Base-by-base conservation (phyloP, 2,329 filamentous ascomycete species). In the Tolypocladium pustulatum region DNA sequence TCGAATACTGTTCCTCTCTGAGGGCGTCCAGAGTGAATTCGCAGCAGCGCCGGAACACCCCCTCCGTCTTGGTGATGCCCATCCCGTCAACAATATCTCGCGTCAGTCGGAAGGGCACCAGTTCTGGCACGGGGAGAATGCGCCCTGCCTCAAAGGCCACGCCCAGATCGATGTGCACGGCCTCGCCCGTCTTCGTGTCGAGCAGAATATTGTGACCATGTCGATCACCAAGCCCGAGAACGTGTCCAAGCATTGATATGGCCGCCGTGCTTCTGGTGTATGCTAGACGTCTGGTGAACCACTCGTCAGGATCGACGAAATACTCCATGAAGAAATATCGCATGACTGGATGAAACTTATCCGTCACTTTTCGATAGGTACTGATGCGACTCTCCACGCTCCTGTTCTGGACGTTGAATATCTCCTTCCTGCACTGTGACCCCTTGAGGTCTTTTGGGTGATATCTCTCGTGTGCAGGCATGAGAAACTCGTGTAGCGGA, bases 151-250 rank as follows among this genome's bases (percentile, higher is more conserved):
- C 95, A 69, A 99, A 99, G 0, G 93, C 93, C 3, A 99, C 91
- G 53, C 95, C 94, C 0, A 99, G 81, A 70, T 99, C 94, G 65
- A 99, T 99, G 71, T 99, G 94, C 2, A 99, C 90, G 0, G 92
- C 91, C 73, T 99, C 94, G 13, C 94, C 94, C 1, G 87, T 95
- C 67, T 88, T 87, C 61, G 88, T 84, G 70, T 99, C 94, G 0
- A 99, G 82, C 17, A 99, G 81, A 64, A 99, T 99, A 69, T 99
- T 99, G 76, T 99, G 93, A 1, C 91, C 92, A 73, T 99, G 94
- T 2, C 94, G 83, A 73, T 99, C 94, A 12, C 94, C 94, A 0
- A 99, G 82, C 2, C 95, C 94, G 0, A 99, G 83, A 0, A 97
- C 86, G 70, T 97, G 90, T 1, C 94, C 94, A 0, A 99, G 84